Base-by-base conservation (phyloP, 2,329 filamentous ascomycete species). In the Cladophialophora yegresii region DNA sequence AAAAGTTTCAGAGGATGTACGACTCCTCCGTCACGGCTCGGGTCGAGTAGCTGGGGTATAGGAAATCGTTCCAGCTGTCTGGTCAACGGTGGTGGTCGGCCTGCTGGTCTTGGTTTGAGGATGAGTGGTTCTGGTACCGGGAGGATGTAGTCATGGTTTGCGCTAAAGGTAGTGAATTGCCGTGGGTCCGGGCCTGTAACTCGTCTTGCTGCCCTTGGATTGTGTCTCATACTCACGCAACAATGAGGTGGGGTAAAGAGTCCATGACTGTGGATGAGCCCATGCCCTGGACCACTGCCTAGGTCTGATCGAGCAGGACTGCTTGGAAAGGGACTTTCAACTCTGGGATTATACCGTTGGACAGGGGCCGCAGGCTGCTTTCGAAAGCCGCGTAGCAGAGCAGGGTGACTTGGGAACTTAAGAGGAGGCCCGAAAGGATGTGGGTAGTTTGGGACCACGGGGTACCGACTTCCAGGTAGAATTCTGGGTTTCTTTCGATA, bases 1-100 rank as follows among this genome's bases (percentile, higher is more conserved):
- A 70, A 71, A 16, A 70, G 55, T 49, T 68, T 70, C 30, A 54
- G 57, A 2, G 68, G 67, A 54, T 67, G 69, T 6, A 64, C 43
- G 23, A 68, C 58, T 10, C 61, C 64, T 53, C 62, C 62, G 23
- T 62, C 59, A 23, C 47, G 61, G 22, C 40, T 59, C n/a, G 57
- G 57, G 47, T 28, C 45, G 32, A 62, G 40, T 7, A 45, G 45
- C 12, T 65, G 32, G 4, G 50, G 45, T 16, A 67, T 54, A 3
- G 68, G 68, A 61, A 70, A 69, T 28, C 60, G 66, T 50, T 66
- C 67, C 45, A 70, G 54, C 43, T 70, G 67, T 40, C 54, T 63
- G 13, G 62, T 68, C 40, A 69, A 59, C 20, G 69, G 64, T 36
- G 69, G 65, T 63, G 70, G 66, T 57, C 66, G 62, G 22, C 66